Percentiles rank a stretch among this genome's conserved stretches.
phyloP scores from a whole-genome alignment of 129 eudicot genomes.

The Flaveria ramosissima region DNA sequence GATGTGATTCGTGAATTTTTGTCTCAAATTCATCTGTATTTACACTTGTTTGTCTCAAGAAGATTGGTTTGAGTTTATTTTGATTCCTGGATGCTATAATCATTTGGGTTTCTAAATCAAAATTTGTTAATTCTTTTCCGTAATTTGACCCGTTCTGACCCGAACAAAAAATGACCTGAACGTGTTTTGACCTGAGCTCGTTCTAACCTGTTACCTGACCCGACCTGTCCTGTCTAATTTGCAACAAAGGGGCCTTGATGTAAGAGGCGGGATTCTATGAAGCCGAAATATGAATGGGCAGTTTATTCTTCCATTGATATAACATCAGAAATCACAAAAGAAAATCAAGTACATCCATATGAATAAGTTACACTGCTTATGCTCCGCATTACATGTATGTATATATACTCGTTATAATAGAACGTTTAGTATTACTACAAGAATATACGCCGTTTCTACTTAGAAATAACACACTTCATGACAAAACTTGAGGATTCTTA shows the following conservation, averaged over 20 bases:
- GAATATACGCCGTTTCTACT: background rate
- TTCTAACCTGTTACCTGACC: no score
- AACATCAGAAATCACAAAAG: background rate
- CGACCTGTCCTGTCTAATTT: no score
- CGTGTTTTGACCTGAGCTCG: no score
- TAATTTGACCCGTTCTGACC: no score
- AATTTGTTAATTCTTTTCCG: background rate
- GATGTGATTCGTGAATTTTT: constrained; percentile 30
- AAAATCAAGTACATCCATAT: background rate
- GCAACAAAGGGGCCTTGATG: no score
- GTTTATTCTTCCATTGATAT: background rate
- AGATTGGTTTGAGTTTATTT: constrained; percentile 16
- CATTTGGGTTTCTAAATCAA: background rate
- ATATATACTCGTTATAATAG: no score
- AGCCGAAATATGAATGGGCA: background rate
- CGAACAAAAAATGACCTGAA: no score
- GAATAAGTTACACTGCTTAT: no score
- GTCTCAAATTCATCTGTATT: background rate
- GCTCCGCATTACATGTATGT: no score
- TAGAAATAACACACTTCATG: background rate
- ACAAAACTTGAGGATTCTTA: constrained; percentile 22
- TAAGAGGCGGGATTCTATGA: no score
- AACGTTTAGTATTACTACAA: background rate
- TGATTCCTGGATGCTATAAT: background rate
- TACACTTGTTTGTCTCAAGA: constrained; percentile 14